phyloP scores from a whole-genome alignment of 2,329 filamentous ascomycete genomes.

The Microthyrium microscopicum region DNA sequence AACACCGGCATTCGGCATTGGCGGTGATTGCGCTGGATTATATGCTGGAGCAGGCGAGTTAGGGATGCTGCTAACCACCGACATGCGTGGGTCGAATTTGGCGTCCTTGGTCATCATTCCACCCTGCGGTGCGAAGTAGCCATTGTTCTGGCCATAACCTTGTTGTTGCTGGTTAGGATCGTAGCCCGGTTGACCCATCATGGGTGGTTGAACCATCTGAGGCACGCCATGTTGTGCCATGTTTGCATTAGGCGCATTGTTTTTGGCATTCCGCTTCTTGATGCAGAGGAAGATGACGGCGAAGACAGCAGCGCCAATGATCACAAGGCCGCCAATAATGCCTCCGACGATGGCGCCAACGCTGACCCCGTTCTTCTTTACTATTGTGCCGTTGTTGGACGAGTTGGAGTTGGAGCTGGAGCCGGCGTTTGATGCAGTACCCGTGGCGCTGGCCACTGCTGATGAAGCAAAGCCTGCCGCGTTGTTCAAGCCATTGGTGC shows the following conservation, averaged over 20 bases:
- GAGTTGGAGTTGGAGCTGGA: no score
- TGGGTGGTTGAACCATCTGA: background rate
- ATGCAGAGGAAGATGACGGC: conserved; percentile 3
- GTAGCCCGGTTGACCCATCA: background rate
- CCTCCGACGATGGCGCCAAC: conserved; percentile 9
- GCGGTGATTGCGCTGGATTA: background rate
- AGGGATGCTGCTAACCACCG: background rate
- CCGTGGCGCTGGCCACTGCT: no score
- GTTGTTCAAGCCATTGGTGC: no score
- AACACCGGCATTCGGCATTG: background rate
- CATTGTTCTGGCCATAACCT: background rate
- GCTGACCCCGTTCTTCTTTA: background rate
- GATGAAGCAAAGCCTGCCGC: no score
- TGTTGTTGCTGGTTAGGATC: background rate
- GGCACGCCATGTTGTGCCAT: background rate
- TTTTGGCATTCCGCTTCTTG: conserved; percentile 3
- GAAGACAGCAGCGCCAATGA: conserved; percentile 3
- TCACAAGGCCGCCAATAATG: conserved; percentile 6
- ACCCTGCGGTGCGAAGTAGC: background rate
- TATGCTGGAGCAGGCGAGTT: background rate
- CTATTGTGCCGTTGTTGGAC: no score
- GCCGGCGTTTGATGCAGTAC: no score
- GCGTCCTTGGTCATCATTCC: background rate
- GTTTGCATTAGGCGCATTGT: background rate
- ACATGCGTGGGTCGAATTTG: background rate